Conservation (phyloP, 805 yeast species). For the Candida andamanensis region DNA sequence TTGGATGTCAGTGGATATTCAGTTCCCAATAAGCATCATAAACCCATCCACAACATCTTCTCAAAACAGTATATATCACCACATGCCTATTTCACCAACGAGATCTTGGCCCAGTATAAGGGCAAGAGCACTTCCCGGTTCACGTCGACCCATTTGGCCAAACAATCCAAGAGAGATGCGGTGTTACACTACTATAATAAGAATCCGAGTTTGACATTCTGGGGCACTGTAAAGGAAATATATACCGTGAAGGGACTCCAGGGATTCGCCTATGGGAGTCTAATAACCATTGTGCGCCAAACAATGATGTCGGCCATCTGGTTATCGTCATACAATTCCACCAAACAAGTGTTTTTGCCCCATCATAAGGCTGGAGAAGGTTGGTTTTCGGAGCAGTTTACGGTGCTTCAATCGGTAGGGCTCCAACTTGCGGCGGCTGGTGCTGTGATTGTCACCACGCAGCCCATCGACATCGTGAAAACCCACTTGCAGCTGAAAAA, state of each 20-base stretch:
- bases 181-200: conserved; percentile 37
- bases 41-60: conserved; percentile 19
- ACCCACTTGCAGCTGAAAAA: conserved; percentile 80
- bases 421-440: conserved; percentile 53
- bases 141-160: conserved; percentile 10
- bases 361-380: conserved; percentile 30
- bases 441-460: conserved; percentile 74
- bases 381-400: conserved; percentile 44
- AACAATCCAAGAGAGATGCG: conserved; percentile 16
- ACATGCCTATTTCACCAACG: conserved; percentile 36
- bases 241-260: conserved; percentile 64
- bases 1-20: conserved; percentile 25
- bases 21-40: conserved; percentile 18
- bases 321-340: conserved; percentile 74
- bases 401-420: conserved; percentile 44
- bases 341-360: conserved; percentile 67
- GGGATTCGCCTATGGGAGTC: conserved; percentile 79
- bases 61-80: conserved; percentile 36
- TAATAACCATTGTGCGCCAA: conserved; percentile 80
- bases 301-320: conserved; percentile 73
- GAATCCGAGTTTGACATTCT: conserved; percentile 50
- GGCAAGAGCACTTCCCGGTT: conserved; percentile 21
- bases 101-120: conserved; percentile 23
- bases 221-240: conserved; percentile 58
- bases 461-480: conserved; percentile 84